These are phyloP conservation scores for Huntiella savannae DNA, from an alignment of 2,329 filamentous ascomycete species.

Conservation along the genomic window DNA sequence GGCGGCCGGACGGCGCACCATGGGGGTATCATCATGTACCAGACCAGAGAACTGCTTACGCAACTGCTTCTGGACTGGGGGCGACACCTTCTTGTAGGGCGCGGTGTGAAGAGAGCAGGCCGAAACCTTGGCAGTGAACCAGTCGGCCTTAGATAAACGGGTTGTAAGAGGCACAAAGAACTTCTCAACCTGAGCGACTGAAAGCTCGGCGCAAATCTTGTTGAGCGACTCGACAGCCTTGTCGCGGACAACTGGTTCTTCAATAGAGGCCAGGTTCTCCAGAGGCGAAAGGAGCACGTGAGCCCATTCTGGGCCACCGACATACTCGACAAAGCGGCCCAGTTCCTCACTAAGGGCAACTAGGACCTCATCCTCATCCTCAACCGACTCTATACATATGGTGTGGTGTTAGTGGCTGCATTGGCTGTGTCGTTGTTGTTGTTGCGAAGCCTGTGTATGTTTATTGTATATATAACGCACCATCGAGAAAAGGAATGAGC, in stretches of 20 bases:
- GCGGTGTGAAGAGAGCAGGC: slow-evolving; percentile 87
- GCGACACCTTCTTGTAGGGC: slow-evolving; percentile 80
- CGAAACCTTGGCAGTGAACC: slow-evolving; percentile 99
- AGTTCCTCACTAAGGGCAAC: slow-evolving; percentile 94
- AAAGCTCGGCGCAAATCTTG: slow-evolving; percentile 92
- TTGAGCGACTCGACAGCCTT: slow-evolving; percentile 99
- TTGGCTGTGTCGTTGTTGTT: slow-evolving; percentile 2
- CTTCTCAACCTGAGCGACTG: slow-evolving; percentile 82
- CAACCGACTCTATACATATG: slow-evolving; percentile 62
- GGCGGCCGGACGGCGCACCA: slow-evolving; percentile 92
- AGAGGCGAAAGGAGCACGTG: slow-evolving; percentile 93
- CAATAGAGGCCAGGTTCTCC: slow-evolving; percentile 95
- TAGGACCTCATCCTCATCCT: slow-evolving; percentile 96
- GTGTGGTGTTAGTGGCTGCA: background rate
- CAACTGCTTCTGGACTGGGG: slow-evolving; percentile 74
- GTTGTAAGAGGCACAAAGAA: slow-evolving; percentile 92
- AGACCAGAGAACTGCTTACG: slow-evolving; percentile 81
- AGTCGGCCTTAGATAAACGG: slow-evolving; percentile 95
- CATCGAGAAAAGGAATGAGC: slow-evolving; percentile 96
- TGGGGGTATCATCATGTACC: slow-evolving; percentile 95
- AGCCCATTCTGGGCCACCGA: slow-evolving; percentile 80
- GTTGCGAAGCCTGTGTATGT: slow-evolving; percentile 12
- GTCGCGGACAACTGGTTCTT: slow-evolving; percentile 91
- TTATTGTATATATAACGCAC: slow-evolving; percentile 33
- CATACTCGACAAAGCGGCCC: slow-evolving; percentile 91